Evolutionary conservation across 106 monocot species (phyloP), one percentile per base, ranked within the genome.

Genomic region (Cymbidium sinense): DNA sequence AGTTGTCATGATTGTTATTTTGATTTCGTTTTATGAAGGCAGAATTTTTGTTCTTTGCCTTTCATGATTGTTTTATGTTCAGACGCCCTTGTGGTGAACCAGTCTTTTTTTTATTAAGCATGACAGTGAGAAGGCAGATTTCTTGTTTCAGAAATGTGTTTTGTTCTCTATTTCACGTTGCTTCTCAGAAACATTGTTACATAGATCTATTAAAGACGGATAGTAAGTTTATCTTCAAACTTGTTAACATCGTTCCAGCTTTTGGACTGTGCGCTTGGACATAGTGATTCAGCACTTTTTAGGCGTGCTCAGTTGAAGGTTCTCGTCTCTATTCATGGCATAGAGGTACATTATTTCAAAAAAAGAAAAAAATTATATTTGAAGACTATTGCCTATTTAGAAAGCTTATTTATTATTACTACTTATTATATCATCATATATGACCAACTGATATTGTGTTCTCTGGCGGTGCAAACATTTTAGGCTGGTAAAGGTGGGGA

Each of bases 401-500:
- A 31, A 31, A 67, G 25, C 0, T 51, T 51, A 27, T 33, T 33
- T 67, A 13, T 33, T 15, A 33, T 67, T 13, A 33, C 33, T 67
- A 33, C 15, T 67, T 15, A 67, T 67, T 67, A 17, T 67, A 34
- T 67, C 20, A 31, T 33, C 34, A 29, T 71, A 36, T 71, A 36
- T 71, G 67, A 35, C n/a, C 5, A 9, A 71, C 13, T 35, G 6
- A 71, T 39, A 36, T 71, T 71, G 9, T 36, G 19, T 71, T 39
- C 12, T 39, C 37, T 39, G 18, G 27, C n/a, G 37, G 17, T 71
- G 71, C 37, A 37, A 69, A 39, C 5, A 39, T 82, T 17, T 75
- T 78, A 96, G 96, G 96, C 91, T 84, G 96, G 96, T 36, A 96
- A 96, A 77, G 96, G 96, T 37, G 96, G 94, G 65, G 94, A 94